Evolutionary conservation across 768 basidiomycete genomes (phyloP), one percentile per base, ranked within the genome.

Genomic region (Hortiboletus campestris): DNA sequence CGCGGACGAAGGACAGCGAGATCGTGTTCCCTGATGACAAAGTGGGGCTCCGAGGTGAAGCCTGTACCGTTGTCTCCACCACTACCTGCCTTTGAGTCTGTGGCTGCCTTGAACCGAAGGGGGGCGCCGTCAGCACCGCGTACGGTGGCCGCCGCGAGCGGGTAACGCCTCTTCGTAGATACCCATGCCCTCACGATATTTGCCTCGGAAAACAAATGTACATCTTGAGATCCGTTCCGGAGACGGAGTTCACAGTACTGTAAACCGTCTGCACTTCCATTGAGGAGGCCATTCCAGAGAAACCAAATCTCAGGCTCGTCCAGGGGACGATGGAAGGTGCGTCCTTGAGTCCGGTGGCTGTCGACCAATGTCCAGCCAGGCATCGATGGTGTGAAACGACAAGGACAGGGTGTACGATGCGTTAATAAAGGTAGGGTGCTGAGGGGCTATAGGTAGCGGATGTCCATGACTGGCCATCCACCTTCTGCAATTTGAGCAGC

Each of bases 141-240:
- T 9, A 83, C 58, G 6, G 53, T 67, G 7, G 78, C 74, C 5
- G 74, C 80, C 13, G 80, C 76, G 4, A 85, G 70, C 2, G 84
- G 84, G 56, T 72, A 82, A 35, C 70, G 74, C 28, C 66, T 68
- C 65, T 85, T 85, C 20, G 81, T 64, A 13, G 73, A 63, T 20
- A 68, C 29, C 83, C 83, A 86, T 2, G 79, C 72, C 29, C 68
- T 65, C 1, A 44, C 35, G 38, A 84, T 61, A 54, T 78, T 81
- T 12, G 60, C 59, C 6, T 64, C 52, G 14, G 67, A 62, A 54
- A 73, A 68, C 36, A 65, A 34, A 68, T 51, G 22, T 56, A 56
- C 46, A 53, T 54, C 63, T 31, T 13, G 72, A 36, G 39, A 2
- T 40, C 54, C 72, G 52, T 32, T 79, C 50, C 41, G 71, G 65